Base-by-base conservation (phyloP, 2,329 filamentous ascomycete species). In the Xylariaceae sp. region DNA sequence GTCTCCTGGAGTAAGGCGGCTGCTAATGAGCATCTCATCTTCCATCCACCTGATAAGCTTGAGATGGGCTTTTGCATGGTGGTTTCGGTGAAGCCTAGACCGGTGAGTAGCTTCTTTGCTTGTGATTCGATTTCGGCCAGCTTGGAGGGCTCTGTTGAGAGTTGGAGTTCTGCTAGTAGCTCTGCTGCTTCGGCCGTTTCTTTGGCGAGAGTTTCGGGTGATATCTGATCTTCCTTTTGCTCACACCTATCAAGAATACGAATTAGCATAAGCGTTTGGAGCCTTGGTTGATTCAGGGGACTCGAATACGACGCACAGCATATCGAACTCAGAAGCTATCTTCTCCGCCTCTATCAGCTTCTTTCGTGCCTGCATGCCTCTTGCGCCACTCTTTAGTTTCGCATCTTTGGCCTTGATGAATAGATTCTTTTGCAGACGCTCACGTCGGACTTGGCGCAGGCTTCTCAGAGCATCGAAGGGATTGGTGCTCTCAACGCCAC, bases 331-430 rank as follows among this genome's bases (percentile, higher is more conserved):
- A 9, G 82, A 80, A 2, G 90, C 78, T 13, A 81, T 81, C 63
- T 85, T 86, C 69, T 95, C 90, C 34, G 86, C 82, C 3, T 82
- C 81, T 53, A 85, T 83, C 15, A 94, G 74, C 1, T 86, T 83
- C 67, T 94, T 93, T n/a, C 90, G 80, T 0, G 90, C 90, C 61
- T 88, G 82, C 70, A 88, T 76, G 0, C 91, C 91, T 48, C 90
- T 77, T 1, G 88, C 82, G 39, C 91, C 90, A 68, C 89, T 93
- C 55, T 89, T 79, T 47, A 91, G 75, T 48, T 84, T 79, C 6
- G 90, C 89, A 69, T 90, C 86, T 65, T 92, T 89, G 68, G 90
- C 86, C 0, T 86, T 81, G 17, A 86, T 80, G 58, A 88, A 89
- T 2, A 92, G 76, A 5, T 83, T 80, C 66, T 82, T 80, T 64